phyloP scores from a whole-genome alignment of 228 moss, liverwort and hornwort genomes.

The Sphagnum magellanicum region DNA sequence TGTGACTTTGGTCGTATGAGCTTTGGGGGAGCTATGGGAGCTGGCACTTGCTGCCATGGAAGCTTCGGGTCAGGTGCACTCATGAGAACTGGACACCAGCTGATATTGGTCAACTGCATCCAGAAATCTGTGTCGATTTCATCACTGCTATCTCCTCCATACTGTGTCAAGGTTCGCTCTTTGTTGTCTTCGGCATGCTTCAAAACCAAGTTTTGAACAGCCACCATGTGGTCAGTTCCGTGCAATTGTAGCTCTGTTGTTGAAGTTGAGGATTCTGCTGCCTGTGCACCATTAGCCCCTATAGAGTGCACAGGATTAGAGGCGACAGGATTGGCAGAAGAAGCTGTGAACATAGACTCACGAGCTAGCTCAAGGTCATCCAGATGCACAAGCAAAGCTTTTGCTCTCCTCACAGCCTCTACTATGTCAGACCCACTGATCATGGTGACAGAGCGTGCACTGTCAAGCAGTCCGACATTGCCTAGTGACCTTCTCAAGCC shows the following conservation, averaged over 20 bases:
- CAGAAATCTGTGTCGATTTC: conserved; percentile 53
- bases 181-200: neutral
- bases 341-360: conserved; percentile 9
- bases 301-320: neutral
- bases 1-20: conserved; percentile 63
- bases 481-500: conserved; percentile 72
- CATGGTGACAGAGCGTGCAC: conserved; percentile 85
- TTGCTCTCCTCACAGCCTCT: conserved; percentile 68
- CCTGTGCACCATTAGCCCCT: neutral
- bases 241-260: neutral
- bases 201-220: neutral
- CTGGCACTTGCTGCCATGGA: conserved; percentile 63
- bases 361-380: conserved; percentile 43
- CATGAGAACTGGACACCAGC: conserved; percentile 71
- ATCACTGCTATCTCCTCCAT: conserved; percentile 17
- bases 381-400: conserved; percentile 61
- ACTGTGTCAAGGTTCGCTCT: neutral
- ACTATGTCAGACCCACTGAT: conserved; percentile 43
- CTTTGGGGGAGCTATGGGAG: conserved; percentile 62
- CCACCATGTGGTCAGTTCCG: neutral
- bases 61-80: conserved; percentile 45
- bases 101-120: conserved; percentile 64
- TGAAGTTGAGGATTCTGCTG: neutral
- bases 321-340: neutral
- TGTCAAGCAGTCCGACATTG: conserved; percentile 57